Evolutionary conservation across 2,329 filamentous ascomycete genomes (phyloP).

Genomic region (Colletotrichum sp.): DNA sequence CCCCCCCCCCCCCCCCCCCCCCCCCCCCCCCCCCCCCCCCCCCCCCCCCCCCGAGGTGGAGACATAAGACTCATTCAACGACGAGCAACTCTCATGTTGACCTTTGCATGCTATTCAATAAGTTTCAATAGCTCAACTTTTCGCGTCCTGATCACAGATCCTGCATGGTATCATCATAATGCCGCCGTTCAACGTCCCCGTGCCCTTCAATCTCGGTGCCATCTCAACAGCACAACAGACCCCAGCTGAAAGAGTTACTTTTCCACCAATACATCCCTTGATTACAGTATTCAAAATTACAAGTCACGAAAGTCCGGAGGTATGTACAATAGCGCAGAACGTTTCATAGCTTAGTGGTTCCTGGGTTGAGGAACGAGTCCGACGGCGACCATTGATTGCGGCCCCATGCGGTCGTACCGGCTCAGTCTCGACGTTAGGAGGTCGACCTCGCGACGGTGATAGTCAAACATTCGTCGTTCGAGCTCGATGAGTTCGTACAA

Average conservation of each 20-base stretch:
- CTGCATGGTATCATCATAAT: neutral
- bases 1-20: too few species aligned
- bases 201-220: neutral
- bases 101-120: neutral
- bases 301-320: neutral
- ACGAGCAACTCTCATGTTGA: neutral
- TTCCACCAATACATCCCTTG: neutral
- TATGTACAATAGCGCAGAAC: neutral
- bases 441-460: constrained; percentile 5
- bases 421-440: constrained; percentile 3
- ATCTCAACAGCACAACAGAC: neutral
- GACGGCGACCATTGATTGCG: neutral
- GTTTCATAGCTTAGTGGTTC: neutral
- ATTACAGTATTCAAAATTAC: neutral
- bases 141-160: neutral
- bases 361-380: neutral
- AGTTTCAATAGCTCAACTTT: neutral
- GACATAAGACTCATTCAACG: neutral
- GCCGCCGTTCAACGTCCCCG: neutral
- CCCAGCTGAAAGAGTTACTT: neutral
- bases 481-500: constrained; percentile 5
- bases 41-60: too few species aligned
- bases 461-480: constrained; percentile 3
- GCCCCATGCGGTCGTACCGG: neutral
- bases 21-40: too few species aligned